A percentile compares a stretch with the other conserved stretches of the same genome.
phyloP scores from a whole-genome alignment of 2,329 filamentous ascomycete species.

The Nigrograna mackinnonii region DNA sequence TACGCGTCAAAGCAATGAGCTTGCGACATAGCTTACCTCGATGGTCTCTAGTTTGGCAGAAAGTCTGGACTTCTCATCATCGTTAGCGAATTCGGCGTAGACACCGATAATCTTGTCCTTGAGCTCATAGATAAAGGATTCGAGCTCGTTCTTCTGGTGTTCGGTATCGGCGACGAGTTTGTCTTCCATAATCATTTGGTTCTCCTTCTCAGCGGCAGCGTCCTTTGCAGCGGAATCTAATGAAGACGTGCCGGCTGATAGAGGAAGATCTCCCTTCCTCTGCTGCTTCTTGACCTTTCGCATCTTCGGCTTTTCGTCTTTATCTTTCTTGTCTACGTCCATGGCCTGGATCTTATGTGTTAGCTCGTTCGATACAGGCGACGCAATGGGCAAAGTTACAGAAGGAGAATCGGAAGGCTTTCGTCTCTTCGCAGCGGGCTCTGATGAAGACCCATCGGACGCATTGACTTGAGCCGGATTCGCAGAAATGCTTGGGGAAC shows the following conservation, averaged over 20 bases:
- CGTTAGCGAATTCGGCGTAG: slow-evolving; percentile 84
- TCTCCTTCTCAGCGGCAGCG: slow-evolving; percentile 77
- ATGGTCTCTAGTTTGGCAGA: slow-evolving; percentile 78
- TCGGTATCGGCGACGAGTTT: slow-evolving; percentile 98
- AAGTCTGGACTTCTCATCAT: slow-evolving; percentile 89
- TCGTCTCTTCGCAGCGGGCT: slow-evolving; percentile 24
- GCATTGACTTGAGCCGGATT: no score
- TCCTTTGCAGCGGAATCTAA: slow-evolving; percentile 72
- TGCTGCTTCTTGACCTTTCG: slow-evolving; percentile 99
- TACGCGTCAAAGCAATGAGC: slow-evolving; percentile 29
- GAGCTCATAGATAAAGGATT: slow-evolving; percentile 96
- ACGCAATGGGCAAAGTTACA: slow-evolving; percentile 6
- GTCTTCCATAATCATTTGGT: slow-evolving; percentile 93
- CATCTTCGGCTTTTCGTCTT: slow-evolving; percentile 68
- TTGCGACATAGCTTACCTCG: slow-evolving; percentile 70
- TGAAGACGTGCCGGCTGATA: slow-evolving; percentile 80
- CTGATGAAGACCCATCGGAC: slow-evolving; percentile 8
- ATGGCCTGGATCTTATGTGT: slow-evolving; percentile 39
- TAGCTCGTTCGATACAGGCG: slow-evolving; percentile 15
- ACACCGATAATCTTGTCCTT: slow-evolving; percentile 93
- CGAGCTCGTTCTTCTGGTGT: slow-evolving; percentile 99
- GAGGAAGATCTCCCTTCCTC: slow-evolving; percentile 91
- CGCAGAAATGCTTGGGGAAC: slow-evolving; percentile 50
- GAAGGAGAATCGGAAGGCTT: slow-evolving; percentile 18
- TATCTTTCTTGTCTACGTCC: slow-evolving; percentile 44